Evolutionary conservation across 345 rosid genomes (phyloP).

Genomic region (Citrus sp.): DNA sequence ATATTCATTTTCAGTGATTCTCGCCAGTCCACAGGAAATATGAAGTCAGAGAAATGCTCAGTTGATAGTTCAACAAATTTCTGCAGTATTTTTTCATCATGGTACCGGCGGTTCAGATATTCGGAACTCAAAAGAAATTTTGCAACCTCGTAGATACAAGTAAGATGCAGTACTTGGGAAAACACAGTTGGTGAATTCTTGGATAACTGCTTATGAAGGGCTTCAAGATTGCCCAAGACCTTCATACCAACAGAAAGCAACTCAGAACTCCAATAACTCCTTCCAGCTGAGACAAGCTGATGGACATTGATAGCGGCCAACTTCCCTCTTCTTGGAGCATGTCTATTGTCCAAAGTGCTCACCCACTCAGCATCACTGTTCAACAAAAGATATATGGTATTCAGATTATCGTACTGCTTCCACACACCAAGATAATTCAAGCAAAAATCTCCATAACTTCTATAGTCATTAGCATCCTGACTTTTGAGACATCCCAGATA

Average conservation of each 20-base stretch:
- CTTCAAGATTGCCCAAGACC: slow-evolving; percentile 32
- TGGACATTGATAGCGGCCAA: slow-evolving; percentile 15
- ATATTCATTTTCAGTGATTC: slow-evolving; percentile 23
- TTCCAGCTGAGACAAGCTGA: slow-evolving; percentile 33
- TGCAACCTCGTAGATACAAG: slow-evolving; percentile 26
- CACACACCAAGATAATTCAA: slow-evolving; percentile 44
- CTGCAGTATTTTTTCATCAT: background rate
- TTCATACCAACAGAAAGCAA: slow-evolving; percentile 36
- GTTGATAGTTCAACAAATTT: slow-evolving; percentile 17
- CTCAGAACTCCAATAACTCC: slow-evolving; percentile 32
- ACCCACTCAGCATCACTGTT: slow-evolving; percentile 35
- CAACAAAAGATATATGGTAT: slow-evolving; percentile 26
- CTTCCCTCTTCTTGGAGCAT: slow-evolving; percentile 16
- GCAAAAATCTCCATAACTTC: slow-evolving; percentile 34
- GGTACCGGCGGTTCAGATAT: background rate
- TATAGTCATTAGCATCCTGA: background rate
- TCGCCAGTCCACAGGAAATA: slow-evolving; percentile 40
- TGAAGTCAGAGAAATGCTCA: slow-evolving; percentile 10
- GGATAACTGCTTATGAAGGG: slow-evolving; percentile 1
- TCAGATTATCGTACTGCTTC: slow-evolving; percentile 13
- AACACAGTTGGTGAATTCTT: slow-evolving; percentile 26
- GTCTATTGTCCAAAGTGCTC: slow-evolving; percentile 18
- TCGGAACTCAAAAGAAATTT: slow-evolving; percentile 27
- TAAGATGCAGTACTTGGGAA: slow-evolving; percentile 20
- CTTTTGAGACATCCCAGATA: slow-evolving; percentile 14